A percentile compares a stretch with the other conserved stretches of the same genome.
phyloP scores from a whole-genome alignment of 441 rosid species.

The Brassica hybrid region DNA sequence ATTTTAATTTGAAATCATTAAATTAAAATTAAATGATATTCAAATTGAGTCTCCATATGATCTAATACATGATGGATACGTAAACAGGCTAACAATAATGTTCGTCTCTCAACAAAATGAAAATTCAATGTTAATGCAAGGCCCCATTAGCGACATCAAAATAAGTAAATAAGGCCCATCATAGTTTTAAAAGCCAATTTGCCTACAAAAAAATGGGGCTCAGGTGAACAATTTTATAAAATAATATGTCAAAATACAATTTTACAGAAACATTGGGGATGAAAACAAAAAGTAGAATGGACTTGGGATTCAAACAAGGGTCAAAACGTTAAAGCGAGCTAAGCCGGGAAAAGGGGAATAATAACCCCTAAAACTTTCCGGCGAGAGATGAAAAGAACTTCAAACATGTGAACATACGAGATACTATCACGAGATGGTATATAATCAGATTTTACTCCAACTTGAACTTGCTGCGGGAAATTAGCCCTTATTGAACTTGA shows the following conservation, averaged over 20 bases:
- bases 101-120: not conserved
- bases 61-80: not conserved
- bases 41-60: no score
- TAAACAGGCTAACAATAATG: not conserved
- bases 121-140: not conserved
- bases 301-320: slow-evolving; percentile 40
- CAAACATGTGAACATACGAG: no score
- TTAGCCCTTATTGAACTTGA: no score
- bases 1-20: no score
- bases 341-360: not conserved
- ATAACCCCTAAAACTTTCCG: no score
- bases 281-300: slow-evolving; percentile 14
- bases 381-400: no score
- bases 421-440: no score
- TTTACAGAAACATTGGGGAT: not conserved
- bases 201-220: not conserved
- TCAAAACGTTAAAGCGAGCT: slow-evolving; percentile 33
- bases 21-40: no score
- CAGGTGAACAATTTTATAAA: not conserved
- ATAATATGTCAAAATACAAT: not conserved
- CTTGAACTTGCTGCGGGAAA: no score
- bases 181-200: not conserved
- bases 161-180: slow-evolving; percentile 11
- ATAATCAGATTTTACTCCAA: no score
- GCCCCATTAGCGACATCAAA: not conserved